Conservation (phyloP, 495 filamentous ascomycete genomes). For the Bacidia gigantensis region DNA sequence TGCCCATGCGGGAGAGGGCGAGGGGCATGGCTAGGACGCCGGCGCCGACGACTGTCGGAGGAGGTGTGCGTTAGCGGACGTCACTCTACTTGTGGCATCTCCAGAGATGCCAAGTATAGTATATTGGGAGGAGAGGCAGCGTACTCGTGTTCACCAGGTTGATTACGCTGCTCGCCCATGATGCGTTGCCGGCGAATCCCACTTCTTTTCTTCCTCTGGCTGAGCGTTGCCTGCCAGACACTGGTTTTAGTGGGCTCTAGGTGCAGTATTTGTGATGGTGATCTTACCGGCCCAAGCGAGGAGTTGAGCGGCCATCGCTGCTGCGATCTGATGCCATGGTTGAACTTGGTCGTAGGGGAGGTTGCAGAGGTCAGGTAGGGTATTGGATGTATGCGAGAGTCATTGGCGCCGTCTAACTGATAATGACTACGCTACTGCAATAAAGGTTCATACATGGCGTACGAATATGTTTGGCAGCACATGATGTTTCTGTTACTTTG, state of each 20-base stretch:
- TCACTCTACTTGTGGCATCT: not conserved
- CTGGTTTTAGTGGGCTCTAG: too few relatives aligned
- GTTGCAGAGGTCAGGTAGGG: not conserved
- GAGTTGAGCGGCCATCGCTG: not conserved
- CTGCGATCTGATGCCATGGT: not conserved
- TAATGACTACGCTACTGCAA: too few relatives aligned
- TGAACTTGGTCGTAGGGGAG: not conserved
- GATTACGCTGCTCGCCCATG: conserved; percentile 83
- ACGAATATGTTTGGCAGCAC: too few relatives aligned
- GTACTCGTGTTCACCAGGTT: conserved; percentile 91
- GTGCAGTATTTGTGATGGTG: too few relatives aligned
- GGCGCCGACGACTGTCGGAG: conserved; percentile 67
- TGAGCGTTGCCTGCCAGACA: conserved; percentile 28
- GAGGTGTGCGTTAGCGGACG: not conserved
- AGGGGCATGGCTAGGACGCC: conserved; percentile 90
- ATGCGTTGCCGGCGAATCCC: conserved; percentile 52
- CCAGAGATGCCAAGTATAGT: not conserved
- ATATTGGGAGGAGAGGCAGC: conserved; percentile 14
- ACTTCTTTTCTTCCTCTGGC: conserved; percentile 38
- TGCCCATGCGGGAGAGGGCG: conserved; percentile 83
- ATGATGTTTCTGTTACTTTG: too few relatives aligned
- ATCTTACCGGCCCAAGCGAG: not conserved
- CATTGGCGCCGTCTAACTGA: too few relatives aligned
- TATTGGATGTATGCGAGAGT: not conserved
- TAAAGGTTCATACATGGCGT: too few relatives aligned